These are phyloP conservation scores for Pseudogymnoascus sp. DNA, from an alignment of 2,329 filamentous ascomycete species.

Conservation along the genomic window DNA sequence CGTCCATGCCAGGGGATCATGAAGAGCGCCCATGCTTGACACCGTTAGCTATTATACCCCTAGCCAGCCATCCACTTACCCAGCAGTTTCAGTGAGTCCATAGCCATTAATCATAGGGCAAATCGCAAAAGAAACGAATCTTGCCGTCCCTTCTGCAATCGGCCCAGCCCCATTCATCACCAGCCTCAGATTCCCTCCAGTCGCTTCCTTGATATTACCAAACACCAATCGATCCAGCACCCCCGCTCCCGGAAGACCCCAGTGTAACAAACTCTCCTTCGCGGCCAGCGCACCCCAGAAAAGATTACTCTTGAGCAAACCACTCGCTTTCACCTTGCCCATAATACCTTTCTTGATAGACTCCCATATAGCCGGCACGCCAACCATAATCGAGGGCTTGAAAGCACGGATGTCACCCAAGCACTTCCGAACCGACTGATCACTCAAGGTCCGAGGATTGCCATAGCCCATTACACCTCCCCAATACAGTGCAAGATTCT, in stretches of 20 bases:
- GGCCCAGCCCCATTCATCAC: constrained; percentile 93
- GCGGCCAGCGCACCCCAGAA: constrained; percentile 62
- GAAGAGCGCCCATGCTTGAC: constrained; percentile 61
- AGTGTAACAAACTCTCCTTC: constrained; percentile 50
- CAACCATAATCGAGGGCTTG: constrained; percentile 79
- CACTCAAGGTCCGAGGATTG: constrained; percentile 79
- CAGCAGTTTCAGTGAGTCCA: constrained; percentile 86
- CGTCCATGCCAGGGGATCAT: constrained; percentile 79
- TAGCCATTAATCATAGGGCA: constrained; percentile 94
- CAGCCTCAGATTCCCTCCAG: constrained; percentile 79
- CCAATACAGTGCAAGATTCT: constrained; percentile 82
- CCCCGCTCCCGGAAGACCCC: constrained; percentile 55
- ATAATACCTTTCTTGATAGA: constrained; percentile 92
- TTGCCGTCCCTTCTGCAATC: constrained; percentile 76
- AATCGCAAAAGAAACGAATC: constrained; percentile 85
- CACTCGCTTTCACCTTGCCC: constrained; percentile 62
- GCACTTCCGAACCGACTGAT: constrained; percentile 79
- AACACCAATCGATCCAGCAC: constrained; percentile 80
- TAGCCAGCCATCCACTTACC: constrained; percentile 26
- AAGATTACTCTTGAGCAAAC: constrained; percentile 61
- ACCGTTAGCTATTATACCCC: neutral
- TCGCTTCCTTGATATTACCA: constrained; percentile 82
- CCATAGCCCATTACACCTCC: constrained; percentile 92
- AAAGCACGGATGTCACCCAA: constrained; percentile 91
- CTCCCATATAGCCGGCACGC: constrained; percentile 96